Evolutionary conservation across 345 rosid genomes (phyloP), one percentile per base, ranked within the genome.

Genomic region (Lumnitzera racemosa): DNA sequence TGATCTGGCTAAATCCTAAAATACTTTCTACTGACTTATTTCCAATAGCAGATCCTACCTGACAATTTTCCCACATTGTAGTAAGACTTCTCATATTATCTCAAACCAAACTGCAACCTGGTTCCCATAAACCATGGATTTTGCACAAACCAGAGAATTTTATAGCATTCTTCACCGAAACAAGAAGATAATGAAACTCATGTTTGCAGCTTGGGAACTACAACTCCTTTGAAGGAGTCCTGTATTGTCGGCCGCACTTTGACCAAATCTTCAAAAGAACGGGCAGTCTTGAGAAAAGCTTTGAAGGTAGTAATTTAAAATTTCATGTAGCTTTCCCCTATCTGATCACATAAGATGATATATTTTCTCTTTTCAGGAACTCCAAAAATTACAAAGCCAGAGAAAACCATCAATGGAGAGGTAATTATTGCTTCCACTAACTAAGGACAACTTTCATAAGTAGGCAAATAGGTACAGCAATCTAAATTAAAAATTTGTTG

Each of bases 191-290:
- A 24, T 51, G 49, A 53, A 41, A 56, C 64, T 67, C 50, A 55
- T 16, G 25, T 59, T 47, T 77, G 88, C 91, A 88, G 97, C 91
- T 90, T 53, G 83, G 99, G 69, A 94, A 83, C 67, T 94, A 94
- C 90, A 94, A 94, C 76, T 90, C 99, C 67, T 88, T 90, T 62
- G 99, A 94, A 83, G 97, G 99, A 46, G 97, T 94, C 43, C 84
- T 88, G 8, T 94, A 90, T 66, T 94, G 99, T 87, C 80, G 92
- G 67, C 99, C 99, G 20, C 99, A 94, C 70, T 94, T 94, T 15
- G 99, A 94, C 80, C 99, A 90, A 69, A 84, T 84, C 25, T 88
- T 94, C 66, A 90, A 90, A 76, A 84, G 95, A 82, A 94, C 99
- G 20, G 97, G 99, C 67, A 88, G 99, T 80, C 96, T 94, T 23